These are phyloP conservation scores for Coemansia sp. DNA, from an alignment of 192 early-diverging fungal species.

Conservation along the genomic window DNA sequence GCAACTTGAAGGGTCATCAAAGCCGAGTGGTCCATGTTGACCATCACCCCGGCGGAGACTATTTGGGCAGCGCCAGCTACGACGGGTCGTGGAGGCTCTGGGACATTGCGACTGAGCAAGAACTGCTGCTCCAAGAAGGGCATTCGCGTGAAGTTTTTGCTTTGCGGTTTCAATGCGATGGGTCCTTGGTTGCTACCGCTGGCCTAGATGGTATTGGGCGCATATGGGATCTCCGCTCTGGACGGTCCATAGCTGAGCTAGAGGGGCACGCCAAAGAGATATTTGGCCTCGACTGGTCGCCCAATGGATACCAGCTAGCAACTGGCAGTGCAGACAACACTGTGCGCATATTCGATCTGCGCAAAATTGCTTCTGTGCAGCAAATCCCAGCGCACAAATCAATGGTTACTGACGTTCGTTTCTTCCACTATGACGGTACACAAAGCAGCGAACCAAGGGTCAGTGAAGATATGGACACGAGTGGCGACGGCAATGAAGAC, in stretches of 20 bases:
- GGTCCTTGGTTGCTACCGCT: constrained; percentile 81
- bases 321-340: constrained; percentile 92
- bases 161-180: constrained; percentile 89
- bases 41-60: constrained; percentile 88
- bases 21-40: constrained; percentile 80
- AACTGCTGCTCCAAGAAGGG: constrained; percentile 89
- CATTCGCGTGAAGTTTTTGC: constrained; percentile 93
- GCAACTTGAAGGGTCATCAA: constrained; percentile 75
- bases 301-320: constrained; percentile 89
- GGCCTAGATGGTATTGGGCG: constrained; percentile 92
- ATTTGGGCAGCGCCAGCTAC: constrained; percentile 64
- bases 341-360: constrained; percentile 90
- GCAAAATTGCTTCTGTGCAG: constrained; percentile 23
- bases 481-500: constrained; percentile 16
- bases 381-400: constrained; percentile 90
- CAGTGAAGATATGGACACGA: constrained; percentile 20
- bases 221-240: constrained; percentile 94
- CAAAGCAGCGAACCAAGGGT: not conserved
- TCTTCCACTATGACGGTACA: constrained; percentile 48
- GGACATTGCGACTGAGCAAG: constrained; percentile 76
- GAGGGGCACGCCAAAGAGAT: constrained; percentile 93
- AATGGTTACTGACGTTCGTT: constrained; percentile 79
- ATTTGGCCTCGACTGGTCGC: constrained; percentile 83
- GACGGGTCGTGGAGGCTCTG: constrained; percentile 97
- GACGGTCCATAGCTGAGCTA: constrained; percentile 82